Evolutionary conservation across 371 early-diverging fungal genomes (phyloP).

Genomic region (Batkoa obscura): DNA sequence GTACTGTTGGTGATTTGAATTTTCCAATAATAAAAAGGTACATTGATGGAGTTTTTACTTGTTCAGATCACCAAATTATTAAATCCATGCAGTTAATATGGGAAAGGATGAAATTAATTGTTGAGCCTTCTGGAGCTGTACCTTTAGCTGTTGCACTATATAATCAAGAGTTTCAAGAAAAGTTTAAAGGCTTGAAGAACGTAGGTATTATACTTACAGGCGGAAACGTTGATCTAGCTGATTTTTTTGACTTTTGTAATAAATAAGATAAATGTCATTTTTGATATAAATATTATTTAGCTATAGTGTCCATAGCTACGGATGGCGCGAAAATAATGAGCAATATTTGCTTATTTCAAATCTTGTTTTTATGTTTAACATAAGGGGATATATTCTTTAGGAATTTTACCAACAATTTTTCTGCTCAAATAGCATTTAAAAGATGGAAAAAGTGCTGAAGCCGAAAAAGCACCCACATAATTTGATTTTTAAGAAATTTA

Average conservation of each 20-base stretch:
- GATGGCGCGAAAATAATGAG: too few relatives aligned
- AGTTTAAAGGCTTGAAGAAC: background rate
- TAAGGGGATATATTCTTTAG: too few relatives aligned
- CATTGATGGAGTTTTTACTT: slow-evolving; percentile 65
- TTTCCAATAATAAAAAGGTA: slow-evolving; percentile 45
- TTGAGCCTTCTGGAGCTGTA: slow-evolving; percentile 12
- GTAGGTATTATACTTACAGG: background rate
- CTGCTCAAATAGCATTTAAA: too few relatives aligned
- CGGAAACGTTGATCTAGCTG: background rate
- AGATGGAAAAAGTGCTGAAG: too few relatives aligned
- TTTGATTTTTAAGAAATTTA: too few relatives aligned
- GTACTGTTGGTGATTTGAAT: slow-evolving; percentile 73
- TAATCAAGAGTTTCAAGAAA: background rate
- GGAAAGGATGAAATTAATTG: slow-evolving; percentile 25
- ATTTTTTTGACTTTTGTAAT: background rate
- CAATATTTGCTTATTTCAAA: too few relatives aligned
- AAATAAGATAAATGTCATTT: too few relatives aligned
- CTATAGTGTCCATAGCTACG: too few relatives aligned
- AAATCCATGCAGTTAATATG: slow-evolving; percentile 92
- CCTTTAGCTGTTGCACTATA: background rate
- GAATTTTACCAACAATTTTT: too few relatives aligned
- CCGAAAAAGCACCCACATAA: too few relatives aligned
- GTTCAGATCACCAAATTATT: slow-evolving; percentile 85
- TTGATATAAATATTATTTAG: too few relatives aligned
- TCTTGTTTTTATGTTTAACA: too few relatives aligned